These are phyloP conservation scores for Huntiella decipiens DNA, from an alignment of 2,329 filamentous ascomycete species.

Conservation along the genomic window DNA sequence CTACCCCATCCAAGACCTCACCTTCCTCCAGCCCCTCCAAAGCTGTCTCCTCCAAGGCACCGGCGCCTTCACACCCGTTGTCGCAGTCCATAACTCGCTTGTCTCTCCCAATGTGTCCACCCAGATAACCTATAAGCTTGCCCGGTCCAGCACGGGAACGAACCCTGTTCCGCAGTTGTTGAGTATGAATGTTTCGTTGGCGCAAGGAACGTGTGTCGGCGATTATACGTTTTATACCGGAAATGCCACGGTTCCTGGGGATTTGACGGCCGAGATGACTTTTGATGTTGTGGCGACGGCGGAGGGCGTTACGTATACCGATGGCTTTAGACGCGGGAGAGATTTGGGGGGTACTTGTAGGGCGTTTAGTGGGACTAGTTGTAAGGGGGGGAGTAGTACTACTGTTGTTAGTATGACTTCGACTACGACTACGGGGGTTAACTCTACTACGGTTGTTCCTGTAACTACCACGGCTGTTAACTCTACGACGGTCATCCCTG, in stretches of 20 bases:
- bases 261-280: constrained; percentile 24
- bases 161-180: constrained; percentile 23
- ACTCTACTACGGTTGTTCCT: neutral
- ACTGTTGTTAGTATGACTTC: neutral
- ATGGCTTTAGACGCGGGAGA: constrained; percentile 30
- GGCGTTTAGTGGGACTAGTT: constrained; percentile 20
- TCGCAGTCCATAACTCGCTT: constrained; percentile 31
- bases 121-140: constrained; percentile 25
- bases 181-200: constrained; percentile 22
- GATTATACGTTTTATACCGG: constrained; percentile 29
- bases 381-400: constrained; percentile 8
- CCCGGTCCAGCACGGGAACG: constrained; percentile 18
- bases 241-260: constrained; percentile 25
- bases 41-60: constrained; percentile 30
- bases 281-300: constrained; percentile 26
- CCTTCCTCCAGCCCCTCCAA: constrained; percentile 36
- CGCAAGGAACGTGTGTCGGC: constrained; percentile 25
- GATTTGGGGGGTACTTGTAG: constrained; percentile 26
- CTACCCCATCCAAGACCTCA: constrained; percentile 34
- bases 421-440: constrained; percentile 12
- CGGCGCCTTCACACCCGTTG: constrained; percentile 26
- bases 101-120: constrained; percentile 23
- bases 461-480: constrained; percentile 6
- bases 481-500: neutral
- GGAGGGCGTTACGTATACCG: constrained; percentile 22